These are phyloP conservation scores for Cucumis cinereus DNA, from an alignment of 306 rosid species.

Conservation along the genomic window DNA sequence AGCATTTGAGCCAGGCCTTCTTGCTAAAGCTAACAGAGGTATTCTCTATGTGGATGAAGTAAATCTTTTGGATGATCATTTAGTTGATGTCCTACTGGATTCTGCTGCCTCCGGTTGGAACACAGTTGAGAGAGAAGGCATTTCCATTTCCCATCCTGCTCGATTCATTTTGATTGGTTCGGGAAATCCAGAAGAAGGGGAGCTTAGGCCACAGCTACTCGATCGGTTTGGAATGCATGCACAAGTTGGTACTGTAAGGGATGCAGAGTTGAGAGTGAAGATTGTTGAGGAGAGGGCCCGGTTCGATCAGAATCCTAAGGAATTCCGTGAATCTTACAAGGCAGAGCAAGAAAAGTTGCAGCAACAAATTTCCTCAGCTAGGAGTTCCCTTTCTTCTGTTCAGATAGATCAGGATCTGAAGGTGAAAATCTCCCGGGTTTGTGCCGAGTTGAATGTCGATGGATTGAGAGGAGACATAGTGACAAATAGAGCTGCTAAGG, in stretches of 20 bases:
- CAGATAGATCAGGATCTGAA: slow-evolving; percentile 65
- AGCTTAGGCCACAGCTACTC: slow-evolving; percentile 89
- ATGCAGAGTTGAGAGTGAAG: slow-evolving; percentile 91
- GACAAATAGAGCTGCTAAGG: slow-evolving; percentile 81
- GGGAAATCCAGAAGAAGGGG: slow-evolving; percentile 98
- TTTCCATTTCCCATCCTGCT: slow-evolving; percentile 89
- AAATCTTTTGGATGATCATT: slow-evolving; percentile 87
- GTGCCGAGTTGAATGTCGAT: slow-evolving; percentile 82
- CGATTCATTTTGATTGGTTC: slow-evolving; percentile 87
- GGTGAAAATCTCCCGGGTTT: slow-evolving; percentile 79
- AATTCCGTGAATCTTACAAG: slow-evolving; percentile 47
- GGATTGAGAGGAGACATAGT: slow-evolving; percentile 97
- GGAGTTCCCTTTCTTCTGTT: slow-evolving; percentile 51
- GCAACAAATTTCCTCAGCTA: slow-evolving; percentile 54
- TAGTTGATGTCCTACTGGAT: slow-evolving; percentile 85
- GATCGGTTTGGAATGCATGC: slow-evolving; percentile 99
- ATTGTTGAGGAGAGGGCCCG: slow-evolving; percentile 87
- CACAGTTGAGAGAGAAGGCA: slow-evolving; percentile 97
- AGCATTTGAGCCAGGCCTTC: slow-evolving; percentile 91
- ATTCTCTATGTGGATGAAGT: slow-evolving; percentile 93
- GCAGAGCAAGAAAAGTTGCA: slow-evolving; percentile 69
- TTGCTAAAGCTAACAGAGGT: slow-evolving; percentile 93
- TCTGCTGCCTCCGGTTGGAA: slow-evolving; percentile 99
- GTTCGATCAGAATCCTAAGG: slow-evolving; percentile 68
- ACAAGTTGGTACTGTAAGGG: slow-evolving; percentile 88